These are phyloP conservation scores for Entophlyctis helioformis DNA, from an alignment of 192 early-diverging fungal species.

Conservation along the genomic window DNA sequence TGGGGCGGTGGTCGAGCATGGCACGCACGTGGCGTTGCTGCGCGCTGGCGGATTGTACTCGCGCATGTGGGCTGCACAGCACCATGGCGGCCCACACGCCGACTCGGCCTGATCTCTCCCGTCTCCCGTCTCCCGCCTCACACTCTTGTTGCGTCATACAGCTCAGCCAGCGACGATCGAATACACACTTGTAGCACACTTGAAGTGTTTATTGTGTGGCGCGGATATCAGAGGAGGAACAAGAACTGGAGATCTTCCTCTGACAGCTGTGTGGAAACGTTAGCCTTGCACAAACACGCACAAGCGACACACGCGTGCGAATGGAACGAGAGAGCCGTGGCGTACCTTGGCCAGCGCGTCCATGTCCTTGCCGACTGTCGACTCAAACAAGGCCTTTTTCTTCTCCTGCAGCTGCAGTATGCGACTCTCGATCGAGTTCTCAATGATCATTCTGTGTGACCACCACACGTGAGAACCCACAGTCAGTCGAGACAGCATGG, in stretches of 20 bases:
- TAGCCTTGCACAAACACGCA: too few relatives aligned
- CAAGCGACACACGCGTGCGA: slow-evolving; percentile 5
- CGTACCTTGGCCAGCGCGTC: slow-evolving; percentile 53
- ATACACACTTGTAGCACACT: too few relatives aligned
- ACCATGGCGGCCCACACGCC: too few relatives aligned
- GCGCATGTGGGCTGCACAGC: slow-evolving; percentile 79
- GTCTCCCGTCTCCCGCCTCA: too few relatives aligned
- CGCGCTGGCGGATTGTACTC: slow-evolving; percentile 59
- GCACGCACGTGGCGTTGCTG: slow-evolving; percentile 70
- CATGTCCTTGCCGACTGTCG: slow-evolving; percentile 74
- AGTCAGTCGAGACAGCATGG: too few relatives aligned
- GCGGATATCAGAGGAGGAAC: slow-evolving; percentile 53
- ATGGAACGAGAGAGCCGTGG: too few relatives aligned
- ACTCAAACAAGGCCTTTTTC: slow-evolving; percentile 79
- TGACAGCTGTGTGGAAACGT: slow-evolving; percentile 26
- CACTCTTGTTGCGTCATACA: too few relatives aligned
- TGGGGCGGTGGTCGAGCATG: slow-evolving; percentile 73
- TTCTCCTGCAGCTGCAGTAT: slow-evolving; percentile 89
- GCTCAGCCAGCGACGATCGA: too few relatives aligned
- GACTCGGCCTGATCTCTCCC: too few relatives aligned
- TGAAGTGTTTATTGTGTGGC: too few relatives aligned
- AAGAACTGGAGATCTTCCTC: slow-evolving; percentile 76
- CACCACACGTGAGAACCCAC: too few relatives aligned
- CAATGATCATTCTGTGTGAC: slow-evolving; percentile 68
- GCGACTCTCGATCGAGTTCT: slow-evolving; percentile 81